Evolutionary conservation across 345 rosid species (phyloP).

Genomic region (Erucastrum elatum): DNA sequence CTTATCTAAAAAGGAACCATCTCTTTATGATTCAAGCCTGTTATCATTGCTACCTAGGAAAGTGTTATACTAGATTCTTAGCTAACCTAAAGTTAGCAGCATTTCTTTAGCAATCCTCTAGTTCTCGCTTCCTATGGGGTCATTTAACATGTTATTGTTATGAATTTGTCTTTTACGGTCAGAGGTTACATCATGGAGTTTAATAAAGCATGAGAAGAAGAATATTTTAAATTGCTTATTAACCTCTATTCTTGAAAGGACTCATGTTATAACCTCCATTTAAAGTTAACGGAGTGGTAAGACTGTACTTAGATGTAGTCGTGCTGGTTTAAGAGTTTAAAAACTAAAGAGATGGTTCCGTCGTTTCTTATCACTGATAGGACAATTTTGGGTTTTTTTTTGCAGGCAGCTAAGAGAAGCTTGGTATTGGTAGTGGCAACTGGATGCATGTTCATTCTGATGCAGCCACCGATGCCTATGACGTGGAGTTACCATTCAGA

Average conservation of each 20-base stretch:
- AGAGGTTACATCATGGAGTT: conserved; percentile 17
- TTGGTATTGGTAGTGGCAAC: conserved; percentile 85
- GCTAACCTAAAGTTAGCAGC: neutral
- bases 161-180: conserved; percentile 10
- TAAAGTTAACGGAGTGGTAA: neutral
- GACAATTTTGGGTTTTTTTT: conserved; percentile 1
- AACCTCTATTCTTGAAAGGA: conserved; percentile 19
- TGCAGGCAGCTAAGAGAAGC: conserved; percentile 93
- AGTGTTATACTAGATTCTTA: conserved; percentile 6
- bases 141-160: conserved; percentile 17
- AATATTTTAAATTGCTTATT: neutral
- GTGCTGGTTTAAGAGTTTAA: conserved; percentile 11
- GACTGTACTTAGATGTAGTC: conserved; percentile 9
- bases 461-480: conserved; percentile 94
- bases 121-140: conserved; percentile 12
- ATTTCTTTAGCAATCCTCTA: conserved; percentile 10
- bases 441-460: conserved; percentile 78
- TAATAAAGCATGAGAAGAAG: neutral
- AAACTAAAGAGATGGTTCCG: conserved; percentile 7
- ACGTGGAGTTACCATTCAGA: conserved; percentile 85
- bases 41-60: conserved; percentile 3
- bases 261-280: neutral
- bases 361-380: conserved; percentile 21
- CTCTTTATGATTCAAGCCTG: neutral
- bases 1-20: neutral